A percentile compares a stretch with the other conserved stretches of the same genome.
phyloP scores from a whole-genome alignment of 106 monocot genomes.

The Allium fistulosum region DNA sequence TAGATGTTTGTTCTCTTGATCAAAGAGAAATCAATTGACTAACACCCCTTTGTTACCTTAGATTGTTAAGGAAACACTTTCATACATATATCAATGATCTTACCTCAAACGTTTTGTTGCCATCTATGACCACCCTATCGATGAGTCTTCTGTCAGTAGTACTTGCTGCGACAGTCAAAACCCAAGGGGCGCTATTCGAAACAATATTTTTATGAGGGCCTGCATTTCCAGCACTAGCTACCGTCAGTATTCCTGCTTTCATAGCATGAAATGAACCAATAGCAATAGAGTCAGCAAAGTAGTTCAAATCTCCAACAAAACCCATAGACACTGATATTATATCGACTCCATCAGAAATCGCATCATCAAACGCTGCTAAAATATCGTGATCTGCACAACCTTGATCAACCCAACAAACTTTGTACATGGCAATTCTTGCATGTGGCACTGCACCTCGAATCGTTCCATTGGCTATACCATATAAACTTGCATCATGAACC shows the following conservation, averaged over 20 bases:
- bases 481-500: neutral
- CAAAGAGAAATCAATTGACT: too few species aligned
- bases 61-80: too few species aligned
- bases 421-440: slow-evolving; percentile 27
- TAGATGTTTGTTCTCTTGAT: too few species aligned
- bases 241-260: slow-evolving; percentile 21
- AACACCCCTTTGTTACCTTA: too few species aligned
- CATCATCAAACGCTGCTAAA: slow-evolving; percentile 35
- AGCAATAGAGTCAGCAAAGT: slow-evolving; percentile 14
- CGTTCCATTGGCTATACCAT: slow-evolving; percentile 6
- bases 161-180: slow-evolving; percentile 16
- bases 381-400: slow-evolving; percentile 12
- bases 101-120: neutral
- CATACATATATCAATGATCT: neutral
- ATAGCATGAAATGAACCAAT: slow-evolving; percentile 43
- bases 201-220: slow-evolving; percentile 1
- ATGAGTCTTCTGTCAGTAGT: slow-evolving; percentile 5
- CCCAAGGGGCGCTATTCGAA: slow-evolving; percentile 8
- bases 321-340: slow-evolving; percentile 25
- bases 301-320: neutral
- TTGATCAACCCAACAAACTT: slow-evolving; percentile 12
- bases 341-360: slow-evolving; percentile 35
- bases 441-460: slow-evolving; percentile 13
- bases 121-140: neutral
- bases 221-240: slow-evolving; percentile 35